phyloP scores from a whole-genome alignment of 164 flowering plant species.

The Houttuynia cordata region DNA sequence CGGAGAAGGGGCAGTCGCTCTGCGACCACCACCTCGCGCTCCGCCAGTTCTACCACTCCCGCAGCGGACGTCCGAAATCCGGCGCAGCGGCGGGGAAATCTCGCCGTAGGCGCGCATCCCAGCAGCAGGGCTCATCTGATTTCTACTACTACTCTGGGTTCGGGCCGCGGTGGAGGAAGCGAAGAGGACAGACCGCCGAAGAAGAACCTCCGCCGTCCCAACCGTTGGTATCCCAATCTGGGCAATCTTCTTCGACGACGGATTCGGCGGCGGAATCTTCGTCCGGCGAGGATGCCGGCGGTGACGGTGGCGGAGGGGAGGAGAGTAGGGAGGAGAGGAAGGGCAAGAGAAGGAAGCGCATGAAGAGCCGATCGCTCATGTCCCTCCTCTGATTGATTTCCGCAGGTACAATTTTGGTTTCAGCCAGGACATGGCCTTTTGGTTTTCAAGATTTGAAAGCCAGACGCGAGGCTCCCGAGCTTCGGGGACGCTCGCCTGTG shows the following conservation, averaged over 20 bases:
- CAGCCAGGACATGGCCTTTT: too few relatives aligned
- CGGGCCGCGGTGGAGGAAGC: constrained; percentile 61
- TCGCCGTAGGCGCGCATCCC: neutral
- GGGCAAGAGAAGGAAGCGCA: constrained; percentile 1
- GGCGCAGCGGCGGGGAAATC: neutral
- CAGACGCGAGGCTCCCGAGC: too few relatives aligned
- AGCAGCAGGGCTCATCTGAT: constrained; percentile 16
- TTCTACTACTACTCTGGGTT: constrained; percentile 52
- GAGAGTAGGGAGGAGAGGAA: neutral
- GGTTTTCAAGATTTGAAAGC: too few relatives aligned
- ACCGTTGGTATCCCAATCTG: neutral
- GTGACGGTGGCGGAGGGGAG: neutral
- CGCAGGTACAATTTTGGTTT: too few relatives aligned
- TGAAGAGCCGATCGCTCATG: constrained; percentile 1
- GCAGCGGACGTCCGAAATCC: neutral
- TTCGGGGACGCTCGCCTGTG: too few relatives aligned
- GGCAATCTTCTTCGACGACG: neutral
- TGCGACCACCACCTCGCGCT: constrained; percentile 29
- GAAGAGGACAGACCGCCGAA: constrained; percentile 14
- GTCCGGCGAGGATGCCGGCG: neutral
- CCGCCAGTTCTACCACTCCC: constrained; percentile 15
- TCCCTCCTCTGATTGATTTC: neutral
- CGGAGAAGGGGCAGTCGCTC: constrained; percentile 19
- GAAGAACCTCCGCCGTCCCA: neutral
- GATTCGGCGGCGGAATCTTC: constrained; percentile 1